phyloP scores from a whole-genome alignment of 2,329 filamentous ascomycete genomes.

The Diaporthe sp. region DNA sequence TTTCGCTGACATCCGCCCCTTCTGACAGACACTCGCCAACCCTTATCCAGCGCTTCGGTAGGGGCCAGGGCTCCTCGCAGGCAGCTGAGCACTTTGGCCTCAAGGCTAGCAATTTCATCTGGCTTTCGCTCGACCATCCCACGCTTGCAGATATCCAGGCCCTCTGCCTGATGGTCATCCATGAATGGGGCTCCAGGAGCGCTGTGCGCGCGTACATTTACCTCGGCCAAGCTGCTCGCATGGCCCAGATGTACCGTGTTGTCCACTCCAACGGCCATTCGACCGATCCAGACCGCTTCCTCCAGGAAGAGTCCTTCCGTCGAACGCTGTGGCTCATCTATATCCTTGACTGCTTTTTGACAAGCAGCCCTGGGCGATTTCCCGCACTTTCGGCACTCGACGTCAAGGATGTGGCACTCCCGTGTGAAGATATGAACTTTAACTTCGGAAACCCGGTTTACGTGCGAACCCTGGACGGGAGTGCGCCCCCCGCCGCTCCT shows the following conservation, averaged over 20 bases:
- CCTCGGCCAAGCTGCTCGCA: conserved; percentile 72
- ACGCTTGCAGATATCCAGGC: conserved; percentile 73
- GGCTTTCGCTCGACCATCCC: conserved; percentile 70
- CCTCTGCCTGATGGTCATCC: conserved; percentile 71
- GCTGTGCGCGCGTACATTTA: conserved; percentile 75
- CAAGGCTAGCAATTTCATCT: conserved; percentile 70
- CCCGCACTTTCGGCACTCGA: conserved; percentile 68
- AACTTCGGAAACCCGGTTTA: conserved; percentile 72
- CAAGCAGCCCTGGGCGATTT: conserved; percentile 72
- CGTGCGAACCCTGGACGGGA: conserved; percentile 67
- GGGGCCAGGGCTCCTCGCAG: conserved; percentile 60
- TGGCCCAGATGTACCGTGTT: conserved; percentile 75
- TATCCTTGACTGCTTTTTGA: conserved; percentile 73
- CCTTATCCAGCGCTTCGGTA: conserved; percentile 71
- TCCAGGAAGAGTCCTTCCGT: conserved; percentile 72
- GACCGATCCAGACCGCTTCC: conserved; percentile 69
- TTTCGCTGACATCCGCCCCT: conserved; percentile 19
- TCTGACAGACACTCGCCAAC: conserved; percentile 64
- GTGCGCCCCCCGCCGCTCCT: conserved; percentile 53
- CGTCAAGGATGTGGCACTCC: conserved; percentile 68
- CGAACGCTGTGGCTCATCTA: conserved; percentile 74
- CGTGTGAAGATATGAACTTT: conserved; percentile 73
- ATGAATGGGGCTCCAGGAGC: conserved; percentile 74
- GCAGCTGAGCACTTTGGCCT: conserved; percentile 71
- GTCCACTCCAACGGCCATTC: conserved; percentile 67